Conservation (phyloP, 768 basidiomycete genomes). For the Lentinula aciculospora region DNA sequence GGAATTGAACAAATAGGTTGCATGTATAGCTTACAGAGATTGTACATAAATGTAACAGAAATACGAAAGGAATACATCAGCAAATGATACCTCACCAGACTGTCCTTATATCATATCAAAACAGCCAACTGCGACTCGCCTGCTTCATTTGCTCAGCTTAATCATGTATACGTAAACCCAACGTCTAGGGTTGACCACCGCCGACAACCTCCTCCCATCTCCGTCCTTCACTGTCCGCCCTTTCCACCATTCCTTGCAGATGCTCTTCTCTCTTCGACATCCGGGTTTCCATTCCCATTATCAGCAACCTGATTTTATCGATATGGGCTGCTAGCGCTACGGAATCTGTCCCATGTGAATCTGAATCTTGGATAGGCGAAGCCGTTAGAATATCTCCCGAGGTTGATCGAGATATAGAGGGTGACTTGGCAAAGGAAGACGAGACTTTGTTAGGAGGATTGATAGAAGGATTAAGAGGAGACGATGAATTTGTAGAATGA, state of each 20-base stretch:
- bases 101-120: too few relatives aligned
- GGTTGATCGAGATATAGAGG: constrained; percentile 10
- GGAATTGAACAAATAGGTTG: too few relatives aligned
- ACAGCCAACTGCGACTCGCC: too few relatives aligned
- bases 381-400: constrained; percentile 18
- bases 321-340: constrained; percentile 45
- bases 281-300: constrained; percentile 74
- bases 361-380: constrained; percentile 11
- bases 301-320: constrained; percentile 61
- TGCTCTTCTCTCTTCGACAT: constrained; percentile 59
- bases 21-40: too few relatives aligned
- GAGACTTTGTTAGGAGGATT: too few relatives aligned
- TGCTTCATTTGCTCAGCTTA: too few relatives aligned
- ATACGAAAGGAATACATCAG: too few relatives aligned
- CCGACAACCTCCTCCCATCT: constrained; percentile 40
- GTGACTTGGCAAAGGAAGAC: constrained; percentile 9
- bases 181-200: neutral
- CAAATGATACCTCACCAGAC: too few relatives aligned
- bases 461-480: neutral
- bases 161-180: too few relatives aligned
- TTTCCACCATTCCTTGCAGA: constrained; percentile 51
- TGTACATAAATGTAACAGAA: too few relatives aligned
- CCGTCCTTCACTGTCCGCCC: constrained; percentile 53
- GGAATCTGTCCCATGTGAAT: neutral
- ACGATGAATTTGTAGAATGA: neutral